These are phyloP conservation scores for Ilyonectria mors-panacis DNA, from an alignment of 2,329 filamentous ascomycete genomes.

Conservation along the genomic window DNA sequence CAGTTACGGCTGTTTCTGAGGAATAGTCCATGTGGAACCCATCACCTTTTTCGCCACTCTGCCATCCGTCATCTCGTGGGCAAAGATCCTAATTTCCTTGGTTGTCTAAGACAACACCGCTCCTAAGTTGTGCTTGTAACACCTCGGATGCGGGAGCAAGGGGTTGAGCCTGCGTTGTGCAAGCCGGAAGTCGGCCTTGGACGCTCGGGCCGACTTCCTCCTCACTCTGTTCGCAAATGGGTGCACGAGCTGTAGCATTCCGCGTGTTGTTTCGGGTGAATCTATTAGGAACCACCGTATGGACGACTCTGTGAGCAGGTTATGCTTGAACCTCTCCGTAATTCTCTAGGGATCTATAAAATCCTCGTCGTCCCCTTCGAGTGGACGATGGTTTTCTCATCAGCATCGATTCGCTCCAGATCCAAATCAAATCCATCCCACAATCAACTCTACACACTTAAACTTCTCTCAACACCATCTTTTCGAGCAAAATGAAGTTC, in stretches of 20 bases:
- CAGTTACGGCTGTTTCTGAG: too few species aligned
- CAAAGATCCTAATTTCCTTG: background rate
- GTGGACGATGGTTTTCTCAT: background rate
- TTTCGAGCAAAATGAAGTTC: constrained; percentile 33
- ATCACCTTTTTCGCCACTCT: background rate
- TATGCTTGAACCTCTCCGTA: too few species aligned
- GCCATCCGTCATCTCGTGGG: background rate
- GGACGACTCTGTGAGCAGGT: background rate
- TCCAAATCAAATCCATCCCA: background rate
- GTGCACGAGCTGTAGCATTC: background rate
- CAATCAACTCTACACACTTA: too few species aligned
- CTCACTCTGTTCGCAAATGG: background rate
- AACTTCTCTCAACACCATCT: background rate
- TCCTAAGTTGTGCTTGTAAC: background rate
- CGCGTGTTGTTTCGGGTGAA: background rate
- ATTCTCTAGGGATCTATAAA: background rate
- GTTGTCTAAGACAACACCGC: background rate
- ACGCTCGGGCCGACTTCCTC: background rate
- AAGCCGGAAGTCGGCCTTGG: background rate
- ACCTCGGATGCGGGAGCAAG: background rate
- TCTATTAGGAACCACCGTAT: too few species aligned
- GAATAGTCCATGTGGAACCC: background rate
- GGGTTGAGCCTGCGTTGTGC: background rate
- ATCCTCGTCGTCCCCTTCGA: background rate
- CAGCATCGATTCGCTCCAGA: background rate